phyloP scores from a whole-genome alignment of 75 land plant species.

The Gnetum montanum region DNA sequence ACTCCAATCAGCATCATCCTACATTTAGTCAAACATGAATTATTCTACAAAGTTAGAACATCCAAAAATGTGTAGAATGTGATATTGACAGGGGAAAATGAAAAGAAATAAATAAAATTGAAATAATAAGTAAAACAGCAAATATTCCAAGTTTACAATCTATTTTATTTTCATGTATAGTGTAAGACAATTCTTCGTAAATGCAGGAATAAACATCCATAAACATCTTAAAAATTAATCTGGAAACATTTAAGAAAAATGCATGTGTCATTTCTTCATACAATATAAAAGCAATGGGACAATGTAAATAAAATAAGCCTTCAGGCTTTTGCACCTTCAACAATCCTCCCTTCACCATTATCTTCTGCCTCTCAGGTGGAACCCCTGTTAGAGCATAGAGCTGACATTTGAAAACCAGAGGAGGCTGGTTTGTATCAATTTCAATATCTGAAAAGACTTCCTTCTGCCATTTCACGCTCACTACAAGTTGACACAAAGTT shows the following conservation, averaged over 20 bases:
- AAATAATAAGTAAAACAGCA: too few relatives aligned
- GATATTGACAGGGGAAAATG: too few relatives aligned
- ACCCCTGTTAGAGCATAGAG: slow-evolving; percentile 90
- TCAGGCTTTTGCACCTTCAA: slow-evolving; percentile 69
- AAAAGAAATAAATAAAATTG: too few relatives aligned
- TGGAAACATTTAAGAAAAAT: too few relatives aligned
- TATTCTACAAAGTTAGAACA: background rate
- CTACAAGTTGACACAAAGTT: slow-evolving; percentile 41
- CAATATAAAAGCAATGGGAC: too few relatives aligned
- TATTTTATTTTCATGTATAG: too few relatives aligned
- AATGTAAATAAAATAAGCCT: too few relatives aligned
- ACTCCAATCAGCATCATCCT: slow-evolving; percentile 97
- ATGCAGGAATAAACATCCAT: too few relatives aligned
- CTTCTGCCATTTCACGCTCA: slow-evolving; percentile 99
- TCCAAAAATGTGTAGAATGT: background rate
- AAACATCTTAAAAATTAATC: too few relatives aligned
- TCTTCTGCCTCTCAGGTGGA: slow-evolving; percentile 96
- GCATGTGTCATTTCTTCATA: too few relatives aligned
- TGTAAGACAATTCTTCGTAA: background rate
- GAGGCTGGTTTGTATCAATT: slow-evolving; percentile 87
- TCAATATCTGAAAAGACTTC: slow-evolving; percentile 73
- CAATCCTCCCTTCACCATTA: slow-evolving; percentile 95
- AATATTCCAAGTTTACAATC: too few relatives aligned
- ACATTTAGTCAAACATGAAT: background rate
- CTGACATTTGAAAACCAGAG: slow-evolving; percentile 89